Conservation (phyloP, 2,329 filamentous ascomycete genomes). For the Pyrenochaeta sp. region DNA sequence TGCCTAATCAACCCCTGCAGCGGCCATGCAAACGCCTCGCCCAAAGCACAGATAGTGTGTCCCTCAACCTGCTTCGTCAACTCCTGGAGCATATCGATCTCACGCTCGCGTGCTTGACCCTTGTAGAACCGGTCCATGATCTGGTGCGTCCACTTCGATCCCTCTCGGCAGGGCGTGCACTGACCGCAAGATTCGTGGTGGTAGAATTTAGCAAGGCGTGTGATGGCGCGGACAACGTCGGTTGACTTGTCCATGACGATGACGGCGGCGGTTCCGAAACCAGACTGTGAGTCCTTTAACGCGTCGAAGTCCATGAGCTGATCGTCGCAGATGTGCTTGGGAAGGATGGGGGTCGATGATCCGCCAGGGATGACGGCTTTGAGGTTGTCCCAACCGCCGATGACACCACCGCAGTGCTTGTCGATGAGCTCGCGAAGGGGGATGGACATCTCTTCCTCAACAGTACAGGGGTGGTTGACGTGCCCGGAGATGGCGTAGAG, state of each 20-base stretch:
- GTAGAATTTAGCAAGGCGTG: slow-evolving; percentile 94
- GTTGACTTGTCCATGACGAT: slow-evolving; percentile 99
- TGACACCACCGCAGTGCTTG: slow-evolving; percentile 96
- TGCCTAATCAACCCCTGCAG: slow-evolving; percentile 98
- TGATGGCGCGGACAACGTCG: slow-evolving; percentile 93
- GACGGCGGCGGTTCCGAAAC: slow-evolving; percentile 95
- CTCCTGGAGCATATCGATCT: slow-evolving; percentile 99
- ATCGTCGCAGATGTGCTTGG: slow-evolving; percentile 88
- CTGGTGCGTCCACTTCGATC: slow-evolving; percentile 98
- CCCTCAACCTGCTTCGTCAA: slow-evolving; percentile 99
- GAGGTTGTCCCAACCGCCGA: slow-evolving; percentile 97
- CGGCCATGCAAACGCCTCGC: slow-evolving; percentile 98
- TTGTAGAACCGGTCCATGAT: slow-evolving; percentile 98
- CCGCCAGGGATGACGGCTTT: slow-evolving; percentile 94
- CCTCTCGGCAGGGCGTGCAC: slow-evolving; percentile 99
- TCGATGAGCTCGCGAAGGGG: slow-evolving; percentile 95
- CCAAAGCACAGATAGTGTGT: slow-evolving; percentile 97
- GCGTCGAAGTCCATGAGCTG: slow-evolving; percentile 99
- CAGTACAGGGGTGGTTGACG: slow-evolving; percentile 97
- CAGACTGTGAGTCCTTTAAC: slow-evolving; percentile 96
- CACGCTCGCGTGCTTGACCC: slow-evolving; percentile 84
- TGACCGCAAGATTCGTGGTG: slow-evolving; percentile 98
- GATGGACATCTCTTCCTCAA: slow-evolving; percentile 99
- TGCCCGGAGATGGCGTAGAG: slow-evolving; percentile 98
- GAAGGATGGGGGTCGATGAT: slow-evolving; percentile 94